Conservation (phyloP, 768 basidiomycete species). For the Leccinellum albellum region DNA sequence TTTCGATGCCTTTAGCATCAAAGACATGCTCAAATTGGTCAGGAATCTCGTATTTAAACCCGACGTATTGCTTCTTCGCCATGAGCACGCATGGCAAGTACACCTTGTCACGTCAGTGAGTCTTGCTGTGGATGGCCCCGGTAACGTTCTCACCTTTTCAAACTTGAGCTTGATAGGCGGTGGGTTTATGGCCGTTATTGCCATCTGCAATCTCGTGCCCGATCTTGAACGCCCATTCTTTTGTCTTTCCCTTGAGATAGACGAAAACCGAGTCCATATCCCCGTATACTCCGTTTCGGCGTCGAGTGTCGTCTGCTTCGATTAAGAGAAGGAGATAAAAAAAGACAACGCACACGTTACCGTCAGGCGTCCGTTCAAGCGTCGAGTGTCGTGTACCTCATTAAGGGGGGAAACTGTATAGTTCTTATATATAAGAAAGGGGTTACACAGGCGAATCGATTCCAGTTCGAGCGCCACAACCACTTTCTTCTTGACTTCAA, state of each 20-base stretch:
- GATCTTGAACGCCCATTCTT: slow-evolving; percentile 89
- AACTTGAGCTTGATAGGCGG: slow-evolving; percentile 94
- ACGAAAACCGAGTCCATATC: slow-evolving; percentile 97
- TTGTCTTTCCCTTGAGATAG: slow-evolving; percentile 84
- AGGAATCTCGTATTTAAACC: slow-evolving; percentile 87
- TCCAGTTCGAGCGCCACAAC: too few species aligned
- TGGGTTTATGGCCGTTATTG: slow-evolving; percentile 83
- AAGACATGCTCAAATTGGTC: slow-evolving; percentile 78
- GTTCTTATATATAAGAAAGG: too few species aligned
- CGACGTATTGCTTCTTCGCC: slow-evolving; percentile 98
- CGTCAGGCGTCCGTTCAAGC: too few species aligned
- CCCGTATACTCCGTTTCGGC: too few species aligned
- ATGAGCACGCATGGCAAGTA: slow-evolving; percentile 93
- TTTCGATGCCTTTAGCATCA: slow-evolving; percentile 98
- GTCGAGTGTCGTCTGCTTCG: too few species aligned
- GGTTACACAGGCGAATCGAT: too few species aligned
- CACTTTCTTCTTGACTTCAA: too few species aligned
- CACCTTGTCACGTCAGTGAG: slow-evolving; percentile 49
- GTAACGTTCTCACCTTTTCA: slow-evolving; percentile 66
- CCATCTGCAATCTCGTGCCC: slow-evolving; percentile 90
- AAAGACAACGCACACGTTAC: too few species aligned
- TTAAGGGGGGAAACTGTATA: too few species aligned
- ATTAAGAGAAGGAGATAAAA: too few species aligned
- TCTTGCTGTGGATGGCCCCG: background rate
- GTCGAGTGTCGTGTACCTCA: too few species aligned